These are phyloP conservation scores for Aspergillus ruber DNA, from an alignment of 2,329 filamentous ascomycete genomes.

Conservation along the genomic window DNA sequence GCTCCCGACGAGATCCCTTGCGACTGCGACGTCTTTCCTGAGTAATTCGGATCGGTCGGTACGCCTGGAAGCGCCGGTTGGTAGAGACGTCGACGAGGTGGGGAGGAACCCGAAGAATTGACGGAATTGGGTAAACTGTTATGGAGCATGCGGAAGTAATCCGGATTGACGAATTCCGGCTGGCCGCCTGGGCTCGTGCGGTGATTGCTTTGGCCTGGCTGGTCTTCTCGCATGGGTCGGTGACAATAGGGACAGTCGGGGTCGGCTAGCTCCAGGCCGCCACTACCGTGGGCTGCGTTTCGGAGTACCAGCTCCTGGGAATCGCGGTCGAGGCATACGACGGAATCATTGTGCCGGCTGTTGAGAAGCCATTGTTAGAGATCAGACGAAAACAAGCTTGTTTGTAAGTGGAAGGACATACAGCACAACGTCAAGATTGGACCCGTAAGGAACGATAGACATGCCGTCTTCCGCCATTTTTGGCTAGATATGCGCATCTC, in stretches of 20 bases:
- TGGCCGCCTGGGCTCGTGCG: conserved; percentile 25
- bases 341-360: conserved; percentile 85
- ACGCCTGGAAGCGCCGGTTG: conserved; percentile 40
- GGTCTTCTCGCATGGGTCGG: conserved; percentile 56
- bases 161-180: conserved; percentile 75
- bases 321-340: conserved; percentile 82
- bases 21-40: conserved; percentile 34
- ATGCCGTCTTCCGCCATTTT: conserved; percentile 34
- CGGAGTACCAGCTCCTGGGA: conserved; percentile 82
- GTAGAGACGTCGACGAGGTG: conserved; percentile 44
- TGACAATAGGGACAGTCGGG: conserved; percentile 90
- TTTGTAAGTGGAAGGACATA: conserved; percentile 20
- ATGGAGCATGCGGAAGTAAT: conserved; percentile 92
- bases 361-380: conserved; percentile 9
- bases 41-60: conserved; percentile 41
- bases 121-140: conserved; percentile 48
- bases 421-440: conserved; percentile 41
- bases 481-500: conserved; percentile 9
- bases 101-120: conserved; percentile 39
- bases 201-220: conserved; percentile 30
- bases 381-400: neutral
- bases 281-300: conserved; percentile 44
- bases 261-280: conserved; percentile 53
- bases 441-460: conserved; percentile 39
- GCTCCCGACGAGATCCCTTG: conserved; percentile 78